Conservation (phyloP, 2,329 filamentous ascomycete genomes). For the Didymella sp. region DNA sequence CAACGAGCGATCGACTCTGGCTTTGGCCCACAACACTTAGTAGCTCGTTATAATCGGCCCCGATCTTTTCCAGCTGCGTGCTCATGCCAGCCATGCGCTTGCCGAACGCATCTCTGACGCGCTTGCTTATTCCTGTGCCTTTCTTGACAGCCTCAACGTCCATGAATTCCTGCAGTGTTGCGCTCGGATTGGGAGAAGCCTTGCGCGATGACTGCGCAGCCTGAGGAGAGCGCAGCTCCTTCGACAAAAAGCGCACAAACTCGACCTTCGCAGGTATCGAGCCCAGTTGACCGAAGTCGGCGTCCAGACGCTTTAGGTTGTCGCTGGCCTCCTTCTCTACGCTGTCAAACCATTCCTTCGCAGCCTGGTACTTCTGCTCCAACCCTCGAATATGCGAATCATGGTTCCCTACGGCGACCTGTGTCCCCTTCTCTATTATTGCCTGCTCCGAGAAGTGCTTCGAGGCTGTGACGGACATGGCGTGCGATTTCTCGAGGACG, state of each 20-base stretch:
- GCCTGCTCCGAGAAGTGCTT: conserved; percentile 75
- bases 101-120: conserved; percentile 69
- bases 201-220: conserved; percentile 34
- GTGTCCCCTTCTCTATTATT: conserved; percentile 78
- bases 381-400: conserved; percentile 75
- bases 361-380: conserved; percentile 73
- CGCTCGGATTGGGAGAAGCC: conserved; percentile 26
- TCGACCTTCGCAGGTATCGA: conserved; percentile 69
- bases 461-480: conserved; percentile 67
- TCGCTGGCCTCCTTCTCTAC: conserved; percentile 71
- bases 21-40: conserved; percentile 54
- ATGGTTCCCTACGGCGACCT: conserved; percentile 85
- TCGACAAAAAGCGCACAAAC: conserved; percentile 63
- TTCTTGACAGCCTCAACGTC: conserved; percentile 75
- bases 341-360: conserved; percentile 73
- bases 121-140: conserved; percentile 72
- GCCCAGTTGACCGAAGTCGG: conserved; percentile 69
- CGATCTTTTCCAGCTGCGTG: conserved; percentile 51
- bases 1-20: conserved; percentile 60
- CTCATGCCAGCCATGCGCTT: conserved; percentile 57
- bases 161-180: conserved; percentile 63
- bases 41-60: conserved; percentile 54
- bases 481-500: conserved; percentile 72
- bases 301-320: conserved; percentile 71
- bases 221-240: conserved; percentile 41